Evolutionary conservation across 202 grass and related monocot genomes (phyloP).

Genomic region (Zizania palustris): DNA sequence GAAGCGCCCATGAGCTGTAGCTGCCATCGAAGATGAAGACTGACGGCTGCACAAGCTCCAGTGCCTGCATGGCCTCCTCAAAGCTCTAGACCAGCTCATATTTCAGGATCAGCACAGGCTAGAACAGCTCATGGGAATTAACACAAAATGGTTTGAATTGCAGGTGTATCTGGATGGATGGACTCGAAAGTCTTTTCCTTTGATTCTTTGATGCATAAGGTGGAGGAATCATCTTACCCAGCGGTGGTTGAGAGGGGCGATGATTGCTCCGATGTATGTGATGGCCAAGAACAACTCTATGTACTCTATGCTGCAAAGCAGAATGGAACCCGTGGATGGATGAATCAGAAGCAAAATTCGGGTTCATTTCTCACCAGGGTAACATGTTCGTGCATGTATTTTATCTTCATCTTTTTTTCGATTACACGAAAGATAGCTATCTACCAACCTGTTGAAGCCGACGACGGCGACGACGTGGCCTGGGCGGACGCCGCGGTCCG

Average conservation of each 20-base stretch:
- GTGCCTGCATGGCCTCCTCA: constrained; percentile 65
- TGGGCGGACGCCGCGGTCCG: constrained; percentile 36
- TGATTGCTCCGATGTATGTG: constrained; percentile 61
- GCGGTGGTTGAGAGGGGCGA: constrained; percentile 88
- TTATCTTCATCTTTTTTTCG: no score
- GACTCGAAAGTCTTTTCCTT: background rate
- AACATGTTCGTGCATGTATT: background rate
- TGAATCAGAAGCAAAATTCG: background rate
- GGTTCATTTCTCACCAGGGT: background rate
- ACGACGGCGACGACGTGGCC: constrained; percentile 67
- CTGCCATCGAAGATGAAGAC: constrained; percentile 54
- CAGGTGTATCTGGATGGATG: background rate
- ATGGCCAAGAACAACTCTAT: constrained; percentile 81
- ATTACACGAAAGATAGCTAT: background rate
- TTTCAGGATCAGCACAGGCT: background rate
- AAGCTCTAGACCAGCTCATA: constrained; percentile 51
- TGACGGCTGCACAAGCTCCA: constrained; percentile 73
- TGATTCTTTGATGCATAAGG: background rate
- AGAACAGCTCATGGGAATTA: background rate
- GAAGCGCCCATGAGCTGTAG: constrained; percentile 50
- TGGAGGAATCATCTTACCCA: constrained; percentile 52
- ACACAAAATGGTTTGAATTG: background rate
- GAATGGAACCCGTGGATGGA: background rate
- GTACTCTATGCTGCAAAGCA: constrained; percentile 54
- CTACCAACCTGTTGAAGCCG: constrained; percentile 76